Evolutionary conservation across 345 rosid genomes (phyloP).

Genomic region (Cardamine resedifolia): DNA sequence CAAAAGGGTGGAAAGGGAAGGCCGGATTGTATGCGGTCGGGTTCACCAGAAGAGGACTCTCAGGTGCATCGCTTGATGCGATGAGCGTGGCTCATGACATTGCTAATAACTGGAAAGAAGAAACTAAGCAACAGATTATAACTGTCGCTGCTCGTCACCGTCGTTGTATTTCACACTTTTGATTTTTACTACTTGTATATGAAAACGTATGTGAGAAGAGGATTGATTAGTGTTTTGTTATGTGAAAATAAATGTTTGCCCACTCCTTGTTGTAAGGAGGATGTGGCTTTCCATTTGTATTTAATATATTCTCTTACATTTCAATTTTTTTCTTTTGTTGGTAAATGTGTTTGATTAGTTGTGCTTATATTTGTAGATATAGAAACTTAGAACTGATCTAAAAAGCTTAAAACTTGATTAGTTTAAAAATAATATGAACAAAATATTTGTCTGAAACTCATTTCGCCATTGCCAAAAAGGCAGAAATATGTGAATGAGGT

Average conservation of each 20-base stretch:
- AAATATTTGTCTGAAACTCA: not conserved
- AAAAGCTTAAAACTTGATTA: not conserved
- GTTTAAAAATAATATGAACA: not conserved
- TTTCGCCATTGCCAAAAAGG: not conserved
- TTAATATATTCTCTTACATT: not conserved
- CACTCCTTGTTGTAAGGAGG: slow-evolving; percentile 45
- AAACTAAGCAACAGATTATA: slow-evolving; percentile 56
- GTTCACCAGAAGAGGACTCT: slow-evolving; percentile 75
- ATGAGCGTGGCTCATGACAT: slow-evolving; percentile 63
- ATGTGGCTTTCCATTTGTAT: slow-evolving; percentile 44
- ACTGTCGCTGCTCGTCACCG: slow-evolving; percentile 56
- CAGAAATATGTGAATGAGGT: not conserved
- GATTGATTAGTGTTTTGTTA: not conserved
- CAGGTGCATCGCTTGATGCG: slow-evolving; percentile 77
- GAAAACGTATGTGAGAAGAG: slow-evolving; percentile 15
- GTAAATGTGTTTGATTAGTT: not conserved
- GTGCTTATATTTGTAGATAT: not conserved
- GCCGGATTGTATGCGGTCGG: slow-evolving; percentile 81
- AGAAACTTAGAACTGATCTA: not conserved
- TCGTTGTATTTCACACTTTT: slow-evolving; percentile 74
- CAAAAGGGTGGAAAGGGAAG: slow-evolving; percentile 80
- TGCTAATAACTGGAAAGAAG: slow-evolving; percentile 66
- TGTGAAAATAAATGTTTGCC: slow-evolving; percentile 29
- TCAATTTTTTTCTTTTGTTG: not conserved
- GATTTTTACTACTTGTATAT: not conserved